These are phyloP conservation scores for Mycena filopes DNA, from an alignment of 768 basidiomycete species.

Conservation along the genomic window DNA sequence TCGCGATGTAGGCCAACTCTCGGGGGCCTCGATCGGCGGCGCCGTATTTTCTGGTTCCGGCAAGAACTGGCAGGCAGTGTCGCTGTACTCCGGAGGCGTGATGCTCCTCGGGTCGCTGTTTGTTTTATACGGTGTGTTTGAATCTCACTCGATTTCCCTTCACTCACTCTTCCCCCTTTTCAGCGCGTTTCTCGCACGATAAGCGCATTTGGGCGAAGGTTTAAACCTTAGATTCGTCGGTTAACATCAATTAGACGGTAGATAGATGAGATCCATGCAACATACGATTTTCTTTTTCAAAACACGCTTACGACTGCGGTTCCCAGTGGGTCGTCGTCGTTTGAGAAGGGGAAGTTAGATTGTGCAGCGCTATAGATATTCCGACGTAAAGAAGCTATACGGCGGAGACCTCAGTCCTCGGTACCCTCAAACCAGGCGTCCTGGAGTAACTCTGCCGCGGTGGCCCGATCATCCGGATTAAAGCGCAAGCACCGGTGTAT, in stretches of 20 bases:
- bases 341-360: no score
- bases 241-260: no score
- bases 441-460: constrained; percentile 28
- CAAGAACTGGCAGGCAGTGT: constrained; percentile 44
- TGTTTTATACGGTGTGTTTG: constrained; percentile 43
- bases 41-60: constrained; percentile 42
- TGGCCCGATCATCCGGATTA: constrained; percentile 24
- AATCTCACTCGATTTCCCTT: background rate
- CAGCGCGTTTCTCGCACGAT: constrained; percentile 33
- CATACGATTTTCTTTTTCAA: no score
- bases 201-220: constrained; percentile 32
- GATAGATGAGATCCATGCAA: no score
- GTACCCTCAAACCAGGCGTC: constrained; percentile 30
- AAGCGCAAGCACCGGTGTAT: constrained; percentile 28
- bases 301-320: no score
- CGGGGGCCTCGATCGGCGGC: constrained; percentile 45
- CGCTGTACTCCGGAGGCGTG: constrained; percentile 41
- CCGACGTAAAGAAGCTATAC: no score
- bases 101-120: constrained; percentile 42
- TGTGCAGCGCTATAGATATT: no score
- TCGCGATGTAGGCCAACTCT: constrained; percentile 39
- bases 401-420: constrained; percentile 1
- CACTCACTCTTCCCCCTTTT: background rate
- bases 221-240: constrained; percentile 8
- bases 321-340: no score